A percentile compares a stretch with the other conserved stretches of the same genome.
These are phyloP conservation scores for Bisporella sp. DNA, from an alignment of 2,329 filamentous ascomycete genomes.

Conservation along the genomic window DNA sequence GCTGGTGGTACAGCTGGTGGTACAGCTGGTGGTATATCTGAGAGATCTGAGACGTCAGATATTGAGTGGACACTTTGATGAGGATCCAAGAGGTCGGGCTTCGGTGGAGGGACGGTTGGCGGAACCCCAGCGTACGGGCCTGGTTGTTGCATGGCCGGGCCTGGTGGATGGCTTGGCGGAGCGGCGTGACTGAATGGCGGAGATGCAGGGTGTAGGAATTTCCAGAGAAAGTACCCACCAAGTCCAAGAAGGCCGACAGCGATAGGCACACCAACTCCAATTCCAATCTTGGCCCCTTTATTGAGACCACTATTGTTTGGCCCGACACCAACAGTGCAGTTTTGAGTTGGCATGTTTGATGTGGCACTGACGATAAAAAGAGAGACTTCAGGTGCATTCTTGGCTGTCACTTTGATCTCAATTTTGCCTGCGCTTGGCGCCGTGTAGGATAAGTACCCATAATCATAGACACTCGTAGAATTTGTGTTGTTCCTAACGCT, in stretches of 20 bases:
- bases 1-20: too few relatives aligned
- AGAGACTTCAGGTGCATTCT: constrained; percentile 9
- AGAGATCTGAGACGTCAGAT: too few relatives aligned
- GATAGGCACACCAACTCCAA: neutral
- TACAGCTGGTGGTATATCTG: too few relatives aligned
- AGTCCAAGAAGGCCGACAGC: neutral
- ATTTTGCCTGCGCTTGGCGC: constrained; percentile 13
- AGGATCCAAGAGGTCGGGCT: too few relatives aligned
- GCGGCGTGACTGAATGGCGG: too few relatives aligned
- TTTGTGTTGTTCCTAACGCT: constrained; percentile 7
- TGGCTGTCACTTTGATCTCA: constrained; percentile 14
- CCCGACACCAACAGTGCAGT: constrained; percentile 18
- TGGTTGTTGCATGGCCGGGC: too few relatives aligned
- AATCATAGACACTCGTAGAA: neutral
- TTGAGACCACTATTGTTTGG: neutral
- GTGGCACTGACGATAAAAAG: constrained; percentile 16
- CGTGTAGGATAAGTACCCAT: constrained; percentile 9
- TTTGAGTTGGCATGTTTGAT: constrained; percentile 19
- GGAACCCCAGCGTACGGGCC: too few relatives aligned
- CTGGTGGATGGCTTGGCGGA: too few relatives aligned
- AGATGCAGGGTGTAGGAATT: neutral
- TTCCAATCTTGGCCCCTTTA: neutral
- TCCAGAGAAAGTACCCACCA: neutral
- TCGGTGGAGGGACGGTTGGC: too few relatives aligned
- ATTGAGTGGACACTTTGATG: too few relatives aligned